Base-by-base conservation (phyloP, 805 yeast species). In the Myxozyma udenii region DNA sequence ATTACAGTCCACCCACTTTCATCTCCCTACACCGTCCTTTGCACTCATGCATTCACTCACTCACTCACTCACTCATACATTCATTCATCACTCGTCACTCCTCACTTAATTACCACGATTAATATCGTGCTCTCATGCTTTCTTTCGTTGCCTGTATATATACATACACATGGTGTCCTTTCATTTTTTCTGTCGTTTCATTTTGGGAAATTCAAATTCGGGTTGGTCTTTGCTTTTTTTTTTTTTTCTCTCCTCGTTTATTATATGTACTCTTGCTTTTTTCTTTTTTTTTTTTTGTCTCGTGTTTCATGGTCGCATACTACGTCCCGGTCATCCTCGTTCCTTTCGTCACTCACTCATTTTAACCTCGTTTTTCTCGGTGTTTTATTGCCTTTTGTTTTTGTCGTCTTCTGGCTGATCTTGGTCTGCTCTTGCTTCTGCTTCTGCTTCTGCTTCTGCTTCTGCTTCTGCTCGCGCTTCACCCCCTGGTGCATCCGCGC, bases 311-410 rank as follows among this genome's bases (percentile, higher is more conserved):
- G 51, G 24, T 35, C 46, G n/a, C 23, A 32, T 37, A 2, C 19
- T 19, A 21, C 23, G 30, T n/a, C 28, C n/a, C 26, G 25, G 30
- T 25, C n/a, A 30, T 40, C 22, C 49, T 24, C 19, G 23, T 40
- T 39, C 28, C 12, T 4, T 42, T 19, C n/a, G 41, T 41, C 40
- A 30, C 21, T 47, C 40, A 30, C 40, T 47, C 41, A 41, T 41
- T 41, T 25, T n/a, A 5, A 24, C 37, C 6, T 14, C 16, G 16
- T 32, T 43, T 38, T 12, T 30, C 40, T 14, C 24, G 33, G 43
- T 22, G 16, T 12, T 32, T 14, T 22, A 26, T 24, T 28, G 26
- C 30, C n/a, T 18, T 9, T 28, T 11, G 19, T 19, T 39, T 19
- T 39, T 11, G n/a, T 18, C 18, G 18, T 22, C 43, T 9, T 39